Evolutionary conservation across 1,284 basidiomycete species (phyloP), one percentile per base, ranked within the genome.

Genomic region (Ceratobasidium sp.): DNA sequence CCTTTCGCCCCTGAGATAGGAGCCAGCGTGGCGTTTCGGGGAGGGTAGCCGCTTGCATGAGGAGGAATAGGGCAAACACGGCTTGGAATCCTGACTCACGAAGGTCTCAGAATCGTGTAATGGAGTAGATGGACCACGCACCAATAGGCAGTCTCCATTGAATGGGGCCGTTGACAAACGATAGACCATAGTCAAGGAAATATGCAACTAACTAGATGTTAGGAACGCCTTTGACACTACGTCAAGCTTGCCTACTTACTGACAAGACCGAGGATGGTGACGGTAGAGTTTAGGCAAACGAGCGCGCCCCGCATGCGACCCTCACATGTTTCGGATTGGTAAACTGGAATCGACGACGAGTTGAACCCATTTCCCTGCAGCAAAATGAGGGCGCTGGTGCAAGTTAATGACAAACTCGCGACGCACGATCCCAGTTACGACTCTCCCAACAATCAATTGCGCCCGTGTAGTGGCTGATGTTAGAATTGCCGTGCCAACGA

Each of bases 1-100:
- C 74, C n/a, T 76, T 72, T 1, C 73, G 68, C 1, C 78, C 78
- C 45, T 77, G 76, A 25, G 75, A 73, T 64, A 78, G 75, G 56
- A 80, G 75, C 76, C 77, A 80, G 55, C 79, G 75, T 2, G 80
- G 80, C 5, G 77, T 78, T 68, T 79, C 76, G 62, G 62, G 62
- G 17, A 65, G 62, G 27, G 62, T 65, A 15, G 47, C 67, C 5
- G 77, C 78, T 67, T 81, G 79, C 1, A 81, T 57, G 13, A 83
- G 73, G 4, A 82, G 76, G 42, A 77, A 78, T 0, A 83, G 56
- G 0, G 80, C 80, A 67, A 83, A 83, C 7, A 81, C 72, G 0
- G 79, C 79, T 72, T 83, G 82, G 70, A 83, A 83, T 32, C 77
- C 72, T 71, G 34, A 7, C 17, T 17, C 38, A 25, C 15, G 10